Base-by-base conservation (phyloP, 768 basidiomycete genomes). In the Leccinellum rugosiceps region DNA sequence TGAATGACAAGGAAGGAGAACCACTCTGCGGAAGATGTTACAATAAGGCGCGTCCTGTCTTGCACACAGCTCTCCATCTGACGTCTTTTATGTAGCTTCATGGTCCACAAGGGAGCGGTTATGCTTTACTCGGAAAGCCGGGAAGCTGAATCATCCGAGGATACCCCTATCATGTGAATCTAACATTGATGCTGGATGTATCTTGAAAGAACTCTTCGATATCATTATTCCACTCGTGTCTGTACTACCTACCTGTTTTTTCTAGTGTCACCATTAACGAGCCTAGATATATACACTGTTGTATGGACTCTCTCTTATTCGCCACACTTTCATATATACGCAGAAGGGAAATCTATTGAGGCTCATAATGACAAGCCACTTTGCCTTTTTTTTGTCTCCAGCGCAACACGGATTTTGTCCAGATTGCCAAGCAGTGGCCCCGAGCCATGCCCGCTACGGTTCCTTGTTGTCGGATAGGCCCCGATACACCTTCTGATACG, bases 1-100 rank as follows among this genome's bases (percentile, higher is more conserved):
- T 93, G 55, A 81, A 87, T 26, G 90, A 92, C 68, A 87, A 87
- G 65, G 88, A 90, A 46, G 90, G 86, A 1, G 77, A 81, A 13
- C 87, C 88, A 13, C 76, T 83, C 35, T 93, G 90, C 61, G 78
- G 81, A 56, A 77, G 83, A 46, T 93, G 90, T 67, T 90, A 93
- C 62, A 78, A 79, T 58, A 92, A 89, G 83, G 83, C 76, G 32
- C 50, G 64, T 47, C 31, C 10, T 23, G 21, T 19, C 28, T 32
- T 51, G 2, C 13, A 32, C 9, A 0, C 23, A 32, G 13, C 15
- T 56, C 41, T 19, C n/a, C 30, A 3, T 53, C 30, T 61, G n/a
- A 62, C n/a, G 3, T 10, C 34, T 46, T 41, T 19, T 28, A n/a
- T 56, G 14, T 60, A 92, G 90, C 73, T 84, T 58, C 81, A 90